Evolutionary conservation across 108 stramenopile genomes (phyloP).

Genomic region (Skeletonema menzelii): DNA sequence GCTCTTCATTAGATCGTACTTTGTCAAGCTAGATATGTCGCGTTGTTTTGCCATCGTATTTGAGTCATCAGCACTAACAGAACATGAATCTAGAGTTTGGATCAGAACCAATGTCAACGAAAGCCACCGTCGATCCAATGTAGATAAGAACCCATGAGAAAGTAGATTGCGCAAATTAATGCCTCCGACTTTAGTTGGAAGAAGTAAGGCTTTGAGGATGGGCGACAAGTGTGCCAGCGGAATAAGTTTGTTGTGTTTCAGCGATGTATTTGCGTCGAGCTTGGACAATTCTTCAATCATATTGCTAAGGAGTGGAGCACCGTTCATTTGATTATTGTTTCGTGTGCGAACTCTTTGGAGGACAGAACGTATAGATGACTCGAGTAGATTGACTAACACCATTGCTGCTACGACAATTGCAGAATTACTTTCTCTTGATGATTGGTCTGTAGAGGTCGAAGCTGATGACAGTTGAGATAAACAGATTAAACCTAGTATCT

Average conservation of each 20-base stretch:
- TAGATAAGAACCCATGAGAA: conserved; percentile 70
- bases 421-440: conserved; percentile 1
- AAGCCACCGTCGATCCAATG: conserved; percentile 61
- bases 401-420: conserved; percentile 20
- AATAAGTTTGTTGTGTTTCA: neutral
- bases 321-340: conserved; percentile 6
- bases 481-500: conserved; percentile 25
- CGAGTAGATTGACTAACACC: conserved; percentile 54
- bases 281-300: conserved; percentile 27
- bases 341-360: neutral
- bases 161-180: conserved; percentile 72
- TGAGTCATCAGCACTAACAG: neutral
- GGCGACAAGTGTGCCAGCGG: conserved; percentile 1
- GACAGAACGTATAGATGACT: conserved; percentile 51
- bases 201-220: conserved; percentile 45
- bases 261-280: neutral
- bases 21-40: neutral
- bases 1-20: conserved; percentile 18
- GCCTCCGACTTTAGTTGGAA: conserved; percentile 46
- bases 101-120: conserved; percentile 49
- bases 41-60: neutral
- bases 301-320: conserved; percentile 27
- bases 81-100: conserved; percentile 19
- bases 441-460: neutral
- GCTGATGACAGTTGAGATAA: conserved; percentile 22